Percentiles rank a stretch among this genome's conserved stretches.
These are phyloP conservation scores for Pythium guiyangense DNA, from an alignment of 352 stramenopile species.

Conservation along the genomic window DNA sequence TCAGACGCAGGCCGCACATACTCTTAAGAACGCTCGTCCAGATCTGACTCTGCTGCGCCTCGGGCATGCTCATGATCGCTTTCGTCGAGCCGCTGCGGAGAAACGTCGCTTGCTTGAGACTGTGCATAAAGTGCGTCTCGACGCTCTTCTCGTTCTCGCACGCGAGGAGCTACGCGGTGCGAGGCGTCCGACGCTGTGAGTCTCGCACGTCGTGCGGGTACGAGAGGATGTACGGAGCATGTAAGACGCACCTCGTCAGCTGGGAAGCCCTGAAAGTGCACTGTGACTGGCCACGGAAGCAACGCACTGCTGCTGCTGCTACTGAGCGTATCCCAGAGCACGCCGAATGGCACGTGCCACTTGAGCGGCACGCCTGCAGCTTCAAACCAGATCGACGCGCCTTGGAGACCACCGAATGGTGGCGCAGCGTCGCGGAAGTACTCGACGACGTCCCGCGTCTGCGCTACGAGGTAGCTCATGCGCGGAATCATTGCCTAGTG, in stretches of 20 bases:
- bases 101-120: constrained; percentile 77
- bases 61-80: constrained; percentile 71
- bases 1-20: neutral
- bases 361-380: constrained; percentile 51
- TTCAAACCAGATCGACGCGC: constrained; percentile 70
- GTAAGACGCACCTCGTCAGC: constrained; percentile 25
- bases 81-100: constrained; percentile 73
- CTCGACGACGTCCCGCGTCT: constrained; percentile 70
- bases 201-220: neutral
- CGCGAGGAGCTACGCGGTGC: constrained; percentile 37
- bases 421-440: constrained; percentile 75
- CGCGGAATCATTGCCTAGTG: constrained; percentile 73
- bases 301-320: constrained; percentile 6
- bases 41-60: constrained; percentile 78
- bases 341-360: constrained; percentile 75
- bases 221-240: neutral
- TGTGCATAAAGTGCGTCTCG: constrained; percentile 85
- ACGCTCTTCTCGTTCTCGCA: constrained; percentile 75
- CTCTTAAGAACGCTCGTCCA: constrained; percentile 73
- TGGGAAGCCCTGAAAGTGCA: constrained; percentile 81
- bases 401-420: constrained; percentile 48
- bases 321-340: constrained; percentile 57
- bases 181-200: too few relatives aligned
- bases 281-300: constrained; percentile 65
- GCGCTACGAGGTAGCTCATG: constrained; percentile 72